Evolutionary conservation across 805 yeast species (phyloP).

Genomic region (Metahyphopichia silvanorum): DNA sequence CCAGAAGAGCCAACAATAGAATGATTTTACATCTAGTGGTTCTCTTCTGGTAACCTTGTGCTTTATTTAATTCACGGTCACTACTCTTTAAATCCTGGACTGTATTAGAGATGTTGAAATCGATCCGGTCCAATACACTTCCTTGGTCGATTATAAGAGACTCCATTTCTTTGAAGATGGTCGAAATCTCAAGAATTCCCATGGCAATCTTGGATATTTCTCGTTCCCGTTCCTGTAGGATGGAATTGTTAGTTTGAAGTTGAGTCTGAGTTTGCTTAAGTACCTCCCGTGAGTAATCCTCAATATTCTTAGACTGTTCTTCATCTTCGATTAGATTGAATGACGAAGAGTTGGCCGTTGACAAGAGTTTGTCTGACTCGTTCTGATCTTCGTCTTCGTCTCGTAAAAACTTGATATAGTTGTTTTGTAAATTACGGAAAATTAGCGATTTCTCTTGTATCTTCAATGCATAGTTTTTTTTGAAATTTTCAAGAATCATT

Average conservation of each 20-base stretch:
- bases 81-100: constrained; percentile 73
- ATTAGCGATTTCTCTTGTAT: constrained; percentile 75
- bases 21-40: constrained; percentile 90
- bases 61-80: constrained; percentile 70
- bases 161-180: constrained; percentile 91
- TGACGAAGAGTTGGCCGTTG: constrained; percentile 4
- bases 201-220: constrained; percentile 90
- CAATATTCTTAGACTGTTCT: constrained; percentile 31
- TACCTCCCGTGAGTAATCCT: constrained; percentile 35
- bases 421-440: constrained; percentile 85
- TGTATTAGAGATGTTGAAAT: constrained; percentile 84
- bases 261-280: constrained; percentile 23
- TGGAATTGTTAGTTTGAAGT: constrained; percentile 17
- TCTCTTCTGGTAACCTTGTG: constrained; percentile 78
- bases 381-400: constrained; percentile 80
- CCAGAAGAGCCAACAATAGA: constrained; percentile 65
- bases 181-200: constrained; percentile 90
- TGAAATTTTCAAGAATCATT: constrained; percentile 72
- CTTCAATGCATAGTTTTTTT: constrained; percentile 78
- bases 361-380: constrained; percentile 32
- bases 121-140: constrained; percentile 87
- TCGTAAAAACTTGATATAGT: constrained; percentile 78
- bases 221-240: constrained; percentile 71
- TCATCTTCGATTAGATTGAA: constrained; percentile 21
- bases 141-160: constrained; percentile 93